A percentile compares a stretch with the other conserved stretches of the same genome.
phyloP scores from a whole-genome alignment of 2,329 filamentous ascomycete species.

The Aureobasidium melanogenum region DNA sequence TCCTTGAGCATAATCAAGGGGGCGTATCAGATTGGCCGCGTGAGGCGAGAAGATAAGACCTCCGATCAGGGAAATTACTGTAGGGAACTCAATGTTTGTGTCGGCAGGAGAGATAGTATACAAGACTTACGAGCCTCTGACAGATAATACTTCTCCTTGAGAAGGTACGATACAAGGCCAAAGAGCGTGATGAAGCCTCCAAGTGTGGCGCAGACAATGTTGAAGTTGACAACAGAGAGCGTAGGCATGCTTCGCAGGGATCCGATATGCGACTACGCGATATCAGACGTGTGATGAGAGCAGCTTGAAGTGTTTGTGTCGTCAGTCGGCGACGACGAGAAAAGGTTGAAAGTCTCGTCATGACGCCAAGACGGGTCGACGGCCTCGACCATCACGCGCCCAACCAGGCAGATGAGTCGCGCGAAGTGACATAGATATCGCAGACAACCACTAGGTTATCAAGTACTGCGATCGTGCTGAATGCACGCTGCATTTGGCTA shows the following conservation, averaged over 20 bases:
- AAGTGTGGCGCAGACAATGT: conserved; percentile 69
- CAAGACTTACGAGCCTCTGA: conserved; percentile 70
- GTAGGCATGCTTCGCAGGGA: conserved; percentile 43
- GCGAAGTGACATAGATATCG: not conserved
- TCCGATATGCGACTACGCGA: not conserved
- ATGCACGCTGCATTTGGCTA: not conserved
- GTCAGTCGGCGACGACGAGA: not conserved
- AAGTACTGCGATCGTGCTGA: not conserved
- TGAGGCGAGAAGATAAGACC: conserved; percentile 72
- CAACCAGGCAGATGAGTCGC: not conserved
- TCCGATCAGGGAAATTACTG: conserved; percentile 75
- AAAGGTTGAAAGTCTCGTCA: not conserved
- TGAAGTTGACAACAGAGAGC: conserved; percentile 65
- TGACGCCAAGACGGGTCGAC: not conserved
- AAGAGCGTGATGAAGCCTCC: conserved; percentile 89
- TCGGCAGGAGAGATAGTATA: not conserved
- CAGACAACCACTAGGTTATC: not conserved
- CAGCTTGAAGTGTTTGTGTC: not conserved
- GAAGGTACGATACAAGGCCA: conserved; percentile 77
- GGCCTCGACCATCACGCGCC: not conserved
- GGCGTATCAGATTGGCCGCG: conserved; percentile 66
- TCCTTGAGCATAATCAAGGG: conserved; percentile 59
- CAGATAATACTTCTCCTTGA: conserved; percentile 84
- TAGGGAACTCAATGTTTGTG: not conserved
- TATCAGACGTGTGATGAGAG: not conserved